Conservation (phyloP, 2,329 filamentous ascomycete species). For the Zymoseptoria ardabiliae region DNA sequence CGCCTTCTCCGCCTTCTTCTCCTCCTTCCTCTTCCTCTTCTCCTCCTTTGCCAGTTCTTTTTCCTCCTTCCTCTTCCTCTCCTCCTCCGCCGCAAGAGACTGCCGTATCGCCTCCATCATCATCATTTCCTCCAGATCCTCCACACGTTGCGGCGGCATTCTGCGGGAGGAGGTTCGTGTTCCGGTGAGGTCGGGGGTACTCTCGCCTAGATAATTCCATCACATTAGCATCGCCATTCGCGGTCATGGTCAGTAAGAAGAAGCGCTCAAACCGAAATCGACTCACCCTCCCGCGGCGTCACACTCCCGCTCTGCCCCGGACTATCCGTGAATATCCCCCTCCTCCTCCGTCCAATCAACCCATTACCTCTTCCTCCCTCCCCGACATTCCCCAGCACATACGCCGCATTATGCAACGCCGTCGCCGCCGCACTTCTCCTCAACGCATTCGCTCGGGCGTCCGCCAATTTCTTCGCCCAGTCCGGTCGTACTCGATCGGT, state of each 20-base stretch:
- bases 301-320: conserved; percentile 38
- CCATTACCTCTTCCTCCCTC: conserved; percentile 14
- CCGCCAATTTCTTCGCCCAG: conserved; percentile 82
- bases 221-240: conserved; percentile 16
- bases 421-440: conserved; percentile 87
- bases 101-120: conserved; percentile 92
- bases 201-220: conserved; percentile 7
- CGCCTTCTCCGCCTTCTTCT: conserved; percentile 54
- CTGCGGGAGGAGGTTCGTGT: conserved; percentile 48
- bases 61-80: conserved; percentile 77
- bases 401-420: conserved; percentile 88
- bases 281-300: conserved; percentile 36
- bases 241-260: not conserved
- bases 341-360: conserved; percentile 38
- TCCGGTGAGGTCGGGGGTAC: conserved; percentile 8
- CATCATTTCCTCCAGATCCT: conserved; percentile 96
- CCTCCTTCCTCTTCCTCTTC: conserved; percentile 78
- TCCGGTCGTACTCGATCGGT: conserved; percentile 90
- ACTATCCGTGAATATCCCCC: conserved; percentile 48
- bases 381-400: conserved; percentile 62
- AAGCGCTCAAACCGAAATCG: conserved; percentile 2
- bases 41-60: conserved; percentile 74
- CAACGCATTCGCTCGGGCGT: conserved; percentile 76
- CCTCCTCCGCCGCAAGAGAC: conserved; percentile 87
- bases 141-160: conserved; percentile 49